These are phyloP conservation scores for Colletotrichum tabaci DNA, from an alignment of 2,329 filamentous ascomycete species.

Conservation along the genomic window DNA sequence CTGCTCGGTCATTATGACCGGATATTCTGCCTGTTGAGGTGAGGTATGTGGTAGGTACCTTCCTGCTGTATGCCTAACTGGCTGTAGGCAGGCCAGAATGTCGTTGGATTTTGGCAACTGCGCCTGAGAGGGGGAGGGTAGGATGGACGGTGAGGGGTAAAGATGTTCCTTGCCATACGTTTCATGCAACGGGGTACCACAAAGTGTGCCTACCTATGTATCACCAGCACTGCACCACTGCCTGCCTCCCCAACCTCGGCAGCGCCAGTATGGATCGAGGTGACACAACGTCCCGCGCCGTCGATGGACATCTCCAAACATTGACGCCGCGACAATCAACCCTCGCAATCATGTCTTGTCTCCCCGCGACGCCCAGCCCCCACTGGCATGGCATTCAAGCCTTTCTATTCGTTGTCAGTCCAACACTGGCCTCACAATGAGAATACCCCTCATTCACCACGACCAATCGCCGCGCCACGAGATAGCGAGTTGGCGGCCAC, in stretches of 20 bases:
- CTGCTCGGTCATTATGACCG: background rate
- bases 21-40: background rate
- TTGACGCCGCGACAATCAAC: background rate
- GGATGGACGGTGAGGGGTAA: background rate
- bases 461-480: slow-evolving; percentile 30
- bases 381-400: slow-evolving; percentile 5
- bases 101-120: background rate
- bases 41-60: too few species aligned
- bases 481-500: slow-evolving; percentile 29
- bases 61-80: too few species aligned
- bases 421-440: slow-evolving; percentile 33
- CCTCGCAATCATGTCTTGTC: background rate
- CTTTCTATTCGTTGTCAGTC: slow-evolving; percentile 31
- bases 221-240: background rate
- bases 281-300: background rate
- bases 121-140: background rate
- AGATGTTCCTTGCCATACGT: background rate
- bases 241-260: background rate
- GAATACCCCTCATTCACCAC: slow-evolving; percentile 34
- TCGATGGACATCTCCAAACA: background rate
- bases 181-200: background rate
- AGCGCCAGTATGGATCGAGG: background rate
- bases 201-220: too few species aligned
- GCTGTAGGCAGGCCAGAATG: background rate
- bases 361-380: background rate